These are phyloP conservation scores for Kwoniella pini DNA, from an alignment of 768 basidiomycete genomes.

Conservation along the genomic window DNA sequence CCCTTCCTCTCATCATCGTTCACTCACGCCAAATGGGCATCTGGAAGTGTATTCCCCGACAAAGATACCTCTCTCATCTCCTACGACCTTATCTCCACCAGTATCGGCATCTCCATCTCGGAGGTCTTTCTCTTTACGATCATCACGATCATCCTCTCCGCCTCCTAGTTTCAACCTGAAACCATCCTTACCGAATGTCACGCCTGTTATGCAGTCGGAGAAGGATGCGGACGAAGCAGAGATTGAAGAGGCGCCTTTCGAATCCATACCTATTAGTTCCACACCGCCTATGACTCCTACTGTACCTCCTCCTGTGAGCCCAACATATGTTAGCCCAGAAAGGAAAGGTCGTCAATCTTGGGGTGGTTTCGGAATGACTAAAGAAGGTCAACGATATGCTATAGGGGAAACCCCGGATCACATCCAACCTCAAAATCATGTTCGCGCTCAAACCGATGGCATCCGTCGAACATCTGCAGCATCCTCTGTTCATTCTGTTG, in stretches of 20 bases:
- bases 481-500: neutral
- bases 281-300: constrained; percentile 14
- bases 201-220: constrained; percentile 2
- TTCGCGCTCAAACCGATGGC: constrained; percentile 6
- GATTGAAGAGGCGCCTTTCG: constrained; percentile 23
- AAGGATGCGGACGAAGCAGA: constrained; percentile 2
- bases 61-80: constrained; percentile 9
- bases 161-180: constrained; percentile 16
- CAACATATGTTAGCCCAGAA: constrained; percentile 9
- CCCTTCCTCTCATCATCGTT: constrained; percentile 7
- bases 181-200: constrained; percentile 19
- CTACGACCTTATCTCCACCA: constrained; percentile 13
- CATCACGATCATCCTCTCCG: constrained; percentile 12
- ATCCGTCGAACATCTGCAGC: constrained; percentile 8
- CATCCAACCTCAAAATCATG: no score
- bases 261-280: constrained; percentile 28
- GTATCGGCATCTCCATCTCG: constrained; percentile 9
- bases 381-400: constrained; percentile 15
- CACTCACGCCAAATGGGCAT: constrained; percentile 10
- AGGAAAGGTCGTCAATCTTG: constrained; percentile 12
- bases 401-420: constrained; percentile 5
- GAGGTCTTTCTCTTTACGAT: neutral
- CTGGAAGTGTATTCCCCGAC: constrained; percentile 9
- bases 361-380: constrained; percentile 27
- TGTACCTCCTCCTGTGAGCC: constrained; percentile 19